Conservation (phyloP, 306 rosid species). For the Coriaria nepalensis region DNA sequence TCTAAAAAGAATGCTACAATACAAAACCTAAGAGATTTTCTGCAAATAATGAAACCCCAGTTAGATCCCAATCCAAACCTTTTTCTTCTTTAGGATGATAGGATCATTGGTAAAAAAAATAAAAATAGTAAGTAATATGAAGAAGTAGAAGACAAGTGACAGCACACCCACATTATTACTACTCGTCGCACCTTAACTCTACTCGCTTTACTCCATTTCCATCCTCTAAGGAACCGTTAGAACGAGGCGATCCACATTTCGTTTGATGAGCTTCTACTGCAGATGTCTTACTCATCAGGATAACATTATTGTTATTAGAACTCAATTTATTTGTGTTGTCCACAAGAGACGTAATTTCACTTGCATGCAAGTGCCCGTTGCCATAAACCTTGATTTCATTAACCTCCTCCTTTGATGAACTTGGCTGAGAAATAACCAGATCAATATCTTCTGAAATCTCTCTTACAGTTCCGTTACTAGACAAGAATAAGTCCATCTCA, state of each 20-base stretch:
- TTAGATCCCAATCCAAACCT: conserved; percentile 51
- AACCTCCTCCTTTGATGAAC: conserved; percentile 9
- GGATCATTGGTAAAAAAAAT: conserved; percentile 45
- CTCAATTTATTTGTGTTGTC: conserved; percentile 16
- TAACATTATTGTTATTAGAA: conserved; percentile 10
- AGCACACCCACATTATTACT: conserved; percentile 12
- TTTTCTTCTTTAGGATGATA: conserved; percentile 45
- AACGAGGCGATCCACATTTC: conserved; percentile 13
- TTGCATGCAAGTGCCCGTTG: conserved; percentile 21
- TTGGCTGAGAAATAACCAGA: conserved; percentile 15
- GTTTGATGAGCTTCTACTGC: conserved; percentile 15
- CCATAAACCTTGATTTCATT: conserved; percentile 13
- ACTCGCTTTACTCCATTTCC: conserved; percentile 32
- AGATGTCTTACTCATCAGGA: conserved; percentile 16
- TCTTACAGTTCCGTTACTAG: conserved; percentile 6
- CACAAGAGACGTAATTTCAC: conserved; percentile 16
- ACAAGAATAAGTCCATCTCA: conserved; percentile 4
- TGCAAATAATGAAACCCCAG: conserved; percentile 69
- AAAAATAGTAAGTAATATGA: conserved; percentile 28
- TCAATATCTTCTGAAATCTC: conserved; percentile 25
- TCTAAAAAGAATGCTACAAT: conserved; percentile 19
- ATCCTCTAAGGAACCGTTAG: conserved; percentile 17
- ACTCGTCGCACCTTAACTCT: conserved; percentile 24
- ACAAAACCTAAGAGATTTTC: conserved; percentile 45
- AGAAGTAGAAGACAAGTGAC: conserved; percentile 13